Evolutionary conservation across 2,329 filamentous ascomycete genomes (phyloP).

Genomic region (Apiospora aurea): DNA sequence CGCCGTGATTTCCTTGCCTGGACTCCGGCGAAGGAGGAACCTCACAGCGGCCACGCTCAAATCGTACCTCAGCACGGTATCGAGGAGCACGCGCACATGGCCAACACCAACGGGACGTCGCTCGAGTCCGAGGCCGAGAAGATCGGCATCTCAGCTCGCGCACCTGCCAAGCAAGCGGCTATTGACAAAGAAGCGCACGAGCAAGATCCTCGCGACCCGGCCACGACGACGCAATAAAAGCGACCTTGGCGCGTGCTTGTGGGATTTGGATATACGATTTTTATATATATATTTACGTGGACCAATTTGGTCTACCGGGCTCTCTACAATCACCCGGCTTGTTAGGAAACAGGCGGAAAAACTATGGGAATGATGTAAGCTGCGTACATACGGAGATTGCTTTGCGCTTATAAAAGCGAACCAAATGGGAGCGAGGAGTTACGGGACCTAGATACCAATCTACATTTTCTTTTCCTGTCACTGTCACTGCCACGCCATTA

Average conservation of each 20-base stretch:
- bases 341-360: not conserved
- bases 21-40: conserved; percentile 77
- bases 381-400: not conserved
- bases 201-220: not conserved
- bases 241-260: not conserved
- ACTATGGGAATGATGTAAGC: not conserved
- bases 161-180: conserved; percentile 35
- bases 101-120: conserved; percentile 60
- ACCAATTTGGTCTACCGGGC: not conserved
- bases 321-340: not conserved
- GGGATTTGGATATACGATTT: not conserved
- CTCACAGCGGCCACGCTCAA: conserved; percentile 62
- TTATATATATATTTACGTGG: not conserved
- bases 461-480: conserved; percentile 6
- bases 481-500: not conserved
- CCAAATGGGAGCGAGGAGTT: conserved; percentile 16
- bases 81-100: conserved; percentile 71
- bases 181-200: conserved; percentile 30
- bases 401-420: conserved; percentile 7
- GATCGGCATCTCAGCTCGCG: conserved; percentile 38
- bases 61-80: conserved; percentile 76
- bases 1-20: conserved; percentile 87
- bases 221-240: conserved; percentile 3
- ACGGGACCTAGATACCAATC: conserved; percentile 20
- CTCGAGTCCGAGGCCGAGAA: conserved; percentile 48